Evolutionary conservation across 306 rosid genomes (phyloP).

Genomic region (Luffa acutangula): DNA sequence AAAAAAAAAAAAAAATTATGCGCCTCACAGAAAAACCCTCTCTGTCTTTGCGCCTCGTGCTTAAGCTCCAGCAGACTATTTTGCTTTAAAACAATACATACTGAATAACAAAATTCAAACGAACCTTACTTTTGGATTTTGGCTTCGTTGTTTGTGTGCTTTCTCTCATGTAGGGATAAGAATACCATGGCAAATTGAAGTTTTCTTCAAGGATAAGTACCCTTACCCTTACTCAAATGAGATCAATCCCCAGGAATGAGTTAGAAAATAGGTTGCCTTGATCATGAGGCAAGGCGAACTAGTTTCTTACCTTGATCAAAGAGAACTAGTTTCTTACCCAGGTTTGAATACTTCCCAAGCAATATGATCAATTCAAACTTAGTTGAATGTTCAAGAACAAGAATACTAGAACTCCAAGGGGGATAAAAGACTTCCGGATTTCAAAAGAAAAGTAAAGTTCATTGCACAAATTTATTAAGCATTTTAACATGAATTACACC

Average conservation of each 20-base stretch:
- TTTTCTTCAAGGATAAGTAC: background rate
- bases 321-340: background rate
- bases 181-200: background rate
- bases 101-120: background rate
- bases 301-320: too few species aligned
- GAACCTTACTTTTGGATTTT: background rate
- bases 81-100: background rate
- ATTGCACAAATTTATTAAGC: background rate
- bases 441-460: background rate
- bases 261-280: background rate
- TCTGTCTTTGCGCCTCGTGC: background rate
- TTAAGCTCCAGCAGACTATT: background rate
- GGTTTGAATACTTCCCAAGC: background rate
- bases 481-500: background rate
- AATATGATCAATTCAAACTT: background rate
- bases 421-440: background rate
- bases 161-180: background rate
- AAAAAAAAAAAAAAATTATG: too few species aligned
- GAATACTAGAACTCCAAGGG: background rate
- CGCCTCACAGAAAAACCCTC: too few species aligned
- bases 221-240: background rate
- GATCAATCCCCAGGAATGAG: background rate
- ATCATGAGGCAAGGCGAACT: background rate
- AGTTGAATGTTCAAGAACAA: background rate
- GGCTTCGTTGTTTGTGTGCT: background rate